Conservation (phyloP, 139 green algal genomes). For the Chlamydomonas incerta region DNA sequence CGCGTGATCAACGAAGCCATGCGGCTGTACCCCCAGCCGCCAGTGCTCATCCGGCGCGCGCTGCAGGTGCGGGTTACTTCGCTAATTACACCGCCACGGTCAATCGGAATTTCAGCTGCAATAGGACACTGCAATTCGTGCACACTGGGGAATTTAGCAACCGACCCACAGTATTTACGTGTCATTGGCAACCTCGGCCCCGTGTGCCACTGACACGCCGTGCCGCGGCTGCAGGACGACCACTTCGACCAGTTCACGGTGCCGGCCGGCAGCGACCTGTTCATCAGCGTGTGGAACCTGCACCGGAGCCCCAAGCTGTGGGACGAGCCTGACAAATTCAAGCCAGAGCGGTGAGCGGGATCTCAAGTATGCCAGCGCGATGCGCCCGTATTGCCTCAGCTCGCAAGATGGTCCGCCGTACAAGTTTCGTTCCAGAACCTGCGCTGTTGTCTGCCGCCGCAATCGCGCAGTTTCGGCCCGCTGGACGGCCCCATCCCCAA, state of each 20-base stretch:
- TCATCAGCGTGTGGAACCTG: conserved; percentile 94
- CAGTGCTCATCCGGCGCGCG: conserved; percentile 91
- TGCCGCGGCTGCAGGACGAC: conserved; percentile 63
- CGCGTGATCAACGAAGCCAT: conserved; percentile 91
- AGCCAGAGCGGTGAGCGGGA: conserved; percentile 60
- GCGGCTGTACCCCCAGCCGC: conserved; percentile 96
- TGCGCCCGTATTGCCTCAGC: too few species aligned
- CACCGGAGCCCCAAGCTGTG: conserved; percentile 78
- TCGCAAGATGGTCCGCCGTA: too few species aligned
- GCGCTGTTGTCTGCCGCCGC: too few species aligned
- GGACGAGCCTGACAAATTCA: conserved; percentile 81
- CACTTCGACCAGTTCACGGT: conserved; percentile 63
- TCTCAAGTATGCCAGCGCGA: too few species aligned
- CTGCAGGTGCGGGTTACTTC: conserved; percentile 62
- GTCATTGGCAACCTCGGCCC: too few species aligned
- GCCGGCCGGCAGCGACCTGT: conserved; percentile 81
- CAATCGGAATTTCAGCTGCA: too few species aligned
- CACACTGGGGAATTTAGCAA: too few species aligned
- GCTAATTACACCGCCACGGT: too few species aligned
- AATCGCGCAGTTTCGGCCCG: conserved; percentile 67
- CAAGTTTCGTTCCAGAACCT: too few species aligned
- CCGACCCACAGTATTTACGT: too few species aligned
- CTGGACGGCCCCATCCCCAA: conserved; percentile 76
- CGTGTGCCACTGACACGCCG: too few species aligned
- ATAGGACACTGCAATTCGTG: too few species aligned